Percentiles rank a stretch among this genome's conserved stretches.
phyloP scores from a whole-genome alignment of 306 rosid genomes.

The Ceratonia siliqua region DNA sequence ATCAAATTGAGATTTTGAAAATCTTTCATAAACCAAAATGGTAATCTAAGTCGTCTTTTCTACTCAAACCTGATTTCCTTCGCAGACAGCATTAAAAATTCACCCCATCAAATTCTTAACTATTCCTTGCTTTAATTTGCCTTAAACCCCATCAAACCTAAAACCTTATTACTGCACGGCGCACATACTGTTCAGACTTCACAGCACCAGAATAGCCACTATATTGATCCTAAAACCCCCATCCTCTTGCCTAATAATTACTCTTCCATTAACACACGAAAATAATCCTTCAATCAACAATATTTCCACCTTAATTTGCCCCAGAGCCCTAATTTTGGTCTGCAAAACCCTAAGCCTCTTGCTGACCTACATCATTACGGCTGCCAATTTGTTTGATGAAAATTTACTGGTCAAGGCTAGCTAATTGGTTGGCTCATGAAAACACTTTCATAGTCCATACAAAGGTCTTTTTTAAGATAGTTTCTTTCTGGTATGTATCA shows the following conservation, averaged over 20 bases:
- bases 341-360: too few relatives aligned
- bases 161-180: background rate
- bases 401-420: background rate
- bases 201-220: background rate
- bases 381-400: background rate
- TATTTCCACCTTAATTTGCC: too few relatives aligned
- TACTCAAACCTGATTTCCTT: background rate
- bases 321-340: too few relatives aligned
- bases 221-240: background rate
- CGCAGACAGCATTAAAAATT: too few relatives aligned
- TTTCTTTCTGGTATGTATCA: too few relatives aligned
- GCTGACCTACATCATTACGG: background rate
- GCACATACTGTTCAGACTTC: background rate
- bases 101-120: background rate
- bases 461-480: too few relatives aligned
- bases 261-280: background rate
- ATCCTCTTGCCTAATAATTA: background rate
- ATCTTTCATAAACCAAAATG: too few relatives aligned
- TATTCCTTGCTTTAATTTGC: background rate
- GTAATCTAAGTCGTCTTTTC: too few relatives aligned
- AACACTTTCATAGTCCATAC: background rate
- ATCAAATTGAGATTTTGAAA: too few relatives aligned
- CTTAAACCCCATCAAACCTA: background rate
- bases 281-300: background rate
- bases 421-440: background rate